These are phyloP conservation scores for Dendrocalamus latiflorus DNA, from an alignment of 202 grass and related monocot species.

Conservation along the genomic window DNA sequence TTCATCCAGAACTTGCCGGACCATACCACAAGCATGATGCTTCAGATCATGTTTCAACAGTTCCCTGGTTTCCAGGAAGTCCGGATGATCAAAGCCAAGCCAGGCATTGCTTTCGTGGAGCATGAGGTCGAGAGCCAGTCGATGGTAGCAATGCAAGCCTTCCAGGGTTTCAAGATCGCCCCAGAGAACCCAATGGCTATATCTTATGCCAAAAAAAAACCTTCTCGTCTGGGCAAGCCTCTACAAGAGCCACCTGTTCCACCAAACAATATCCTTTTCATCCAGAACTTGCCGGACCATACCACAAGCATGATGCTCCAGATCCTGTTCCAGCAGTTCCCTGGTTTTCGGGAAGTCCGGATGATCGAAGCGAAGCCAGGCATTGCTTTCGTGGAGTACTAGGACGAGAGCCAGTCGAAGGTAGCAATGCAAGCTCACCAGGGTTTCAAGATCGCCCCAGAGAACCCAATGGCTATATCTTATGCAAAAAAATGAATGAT, in stretches of 20 bases:
- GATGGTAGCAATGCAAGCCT: conserved; percentile 78
- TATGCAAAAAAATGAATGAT: conserved; percentile 74
- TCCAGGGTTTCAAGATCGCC: conserved; percentile 93
- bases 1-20: conserved; percentile 90
- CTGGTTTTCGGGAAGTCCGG: conserved; percentile 85
- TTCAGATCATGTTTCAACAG: conserved; percentile 93
- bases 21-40: conserved; percentile 89
- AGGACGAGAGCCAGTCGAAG: conserved; percentile 68
- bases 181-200: conserved; percentile 85
- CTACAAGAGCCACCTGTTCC: no score
- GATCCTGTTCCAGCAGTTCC: conserved; percentile 95
- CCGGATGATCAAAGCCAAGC: conserved; percentile 82
- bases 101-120: conserved; percentile 92
- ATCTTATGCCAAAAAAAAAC: conserved; percentile 58
- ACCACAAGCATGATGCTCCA: conserved; percentile 92
- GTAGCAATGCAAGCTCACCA: conserved; percentile 90
- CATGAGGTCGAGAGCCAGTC: conserved; percentile 73
- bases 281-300: conserved; percentile 86
- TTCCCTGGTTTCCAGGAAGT: conserved; percentile 95
- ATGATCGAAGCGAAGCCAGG: conserved; percentile 90
- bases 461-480: conserved; percentile 78
- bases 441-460: conserved; percentile 88
- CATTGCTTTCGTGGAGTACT: conserved; percentile 89
- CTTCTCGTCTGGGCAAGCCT: no score
- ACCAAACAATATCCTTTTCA: conserved; percentile 51